Conservation (phyloP, 371 early-diverging fungal genomes). For the Mortierella sp. region DNA sequence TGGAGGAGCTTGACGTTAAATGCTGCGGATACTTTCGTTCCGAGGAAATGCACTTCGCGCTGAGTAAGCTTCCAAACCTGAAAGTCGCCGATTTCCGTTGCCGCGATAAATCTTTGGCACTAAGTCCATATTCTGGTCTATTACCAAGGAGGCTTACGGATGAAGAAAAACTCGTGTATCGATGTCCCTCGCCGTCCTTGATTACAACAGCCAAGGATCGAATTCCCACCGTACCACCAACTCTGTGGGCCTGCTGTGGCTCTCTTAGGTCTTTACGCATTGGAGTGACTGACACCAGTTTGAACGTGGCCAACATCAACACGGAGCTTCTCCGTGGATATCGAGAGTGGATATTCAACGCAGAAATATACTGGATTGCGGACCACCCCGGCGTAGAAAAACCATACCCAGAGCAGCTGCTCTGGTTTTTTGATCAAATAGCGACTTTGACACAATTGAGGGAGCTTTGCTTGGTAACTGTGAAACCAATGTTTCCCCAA, state of each 20-base stretch:
- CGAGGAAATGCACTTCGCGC: conserved; percentile 2
- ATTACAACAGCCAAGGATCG: not conserved
- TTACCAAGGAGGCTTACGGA: not conserved
- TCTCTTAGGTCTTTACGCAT: not conserved
- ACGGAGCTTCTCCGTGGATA: not conserved
- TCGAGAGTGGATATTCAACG: not conserved
- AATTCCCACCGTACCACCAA: not conserved
- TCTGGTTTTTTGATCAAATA: conserved; percentile 15
- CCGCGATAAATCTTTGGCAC: not conserved
- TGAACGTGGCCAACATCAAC: too few species aligned
- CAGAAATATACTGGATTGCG: not conserved
- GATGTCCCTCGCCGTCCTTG: not conserved
- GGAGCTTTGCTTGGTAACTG: not conserved
- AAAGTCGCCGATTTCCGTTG: conserved; percentile 1
- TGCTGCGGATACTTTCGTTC: not conserved
- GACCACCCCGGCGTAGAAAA: not conserved
- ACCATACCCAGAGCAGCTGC: not conserved
- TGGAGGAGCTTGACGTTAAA: not conserved
- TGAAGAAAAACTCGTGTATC: not conserved
- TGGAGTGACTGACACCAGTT: not conserved
- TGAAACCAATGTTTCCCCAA: too few species aligned
- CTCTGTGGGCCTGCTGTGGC: not conserved
- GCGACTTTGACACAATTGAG: not conserved
- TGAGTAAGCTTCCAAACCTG: not conserved
- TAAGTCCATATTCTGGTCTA: not conserved